Percentiles rank a stretch among this genome's conserved stretches.
Conservation (phyloP, 257 asterid species). For the Cruciata laevipes region DNA sequence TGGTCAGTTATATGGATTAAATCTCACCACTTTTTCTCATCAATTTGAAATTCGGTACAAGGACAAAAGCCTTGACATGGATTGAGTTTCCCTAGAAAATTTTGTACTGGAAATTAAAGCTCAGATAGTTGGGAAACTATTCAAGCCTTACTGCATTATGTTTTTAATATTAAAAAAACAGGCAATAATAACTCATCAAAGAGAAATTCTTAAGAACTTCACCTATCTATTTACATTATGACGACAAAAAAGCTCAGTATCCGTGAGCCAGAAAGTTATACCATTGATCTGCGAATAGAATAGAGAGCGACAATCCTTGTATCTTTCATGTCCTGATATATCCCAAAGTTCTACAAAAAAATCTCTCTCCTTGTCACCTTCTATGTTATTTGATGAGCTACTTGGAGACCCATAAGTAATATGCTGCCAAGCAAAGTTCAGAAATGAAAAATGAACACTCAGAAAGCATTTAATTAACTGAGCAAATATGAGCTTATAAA, state of each 20-base stretch:
- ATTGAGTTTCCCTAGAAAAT: not conserved
- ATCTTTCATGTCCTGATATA: slow-evolving; percentile 92
- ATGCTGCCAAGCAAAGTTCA: slow-evolving; percentile 43
- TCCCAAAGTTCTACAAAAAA: slow-evolving; percentile 96
- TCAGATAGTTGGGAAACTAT: not conserved
- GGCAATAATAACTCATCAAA: not conserved
- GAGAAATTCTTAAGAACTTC: not conserved
- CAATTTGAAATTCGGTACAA: not conserved
- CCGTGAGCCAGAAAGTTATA: slow-evolving; percentile 20
- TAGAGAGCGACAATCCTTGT: slow-evolving; percentile 83
- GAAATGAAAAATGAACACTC: slow-evolving; percentile 1
- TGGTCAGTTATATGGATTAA: not conserved
- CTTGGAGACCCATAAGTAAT: slow-evolving; percentile 63
- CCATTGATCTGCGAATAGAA: slow-evolving; percentile 96
- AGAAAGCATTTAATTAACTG: not conserved
- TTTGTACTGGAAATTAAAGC: not conserved
- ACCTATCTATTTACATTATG: not conserved
- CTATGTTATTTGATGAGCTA: slow-evolving; percentile 66
- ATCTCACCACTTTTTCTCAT: not conserved
- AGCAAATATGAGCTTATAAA: not conserved
- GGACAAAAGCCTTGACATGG: not conserved
- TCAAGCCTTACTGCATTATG: not conserved
- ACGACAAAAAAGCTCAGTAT: not conserved
- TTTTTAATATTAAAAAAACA: not conserved
- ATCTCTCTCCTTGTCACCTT: slow-evolving; percentile 62